Conservation (phyloP, 148 eudicot genomes). For the Chenopodium berlandieri region DNA sequence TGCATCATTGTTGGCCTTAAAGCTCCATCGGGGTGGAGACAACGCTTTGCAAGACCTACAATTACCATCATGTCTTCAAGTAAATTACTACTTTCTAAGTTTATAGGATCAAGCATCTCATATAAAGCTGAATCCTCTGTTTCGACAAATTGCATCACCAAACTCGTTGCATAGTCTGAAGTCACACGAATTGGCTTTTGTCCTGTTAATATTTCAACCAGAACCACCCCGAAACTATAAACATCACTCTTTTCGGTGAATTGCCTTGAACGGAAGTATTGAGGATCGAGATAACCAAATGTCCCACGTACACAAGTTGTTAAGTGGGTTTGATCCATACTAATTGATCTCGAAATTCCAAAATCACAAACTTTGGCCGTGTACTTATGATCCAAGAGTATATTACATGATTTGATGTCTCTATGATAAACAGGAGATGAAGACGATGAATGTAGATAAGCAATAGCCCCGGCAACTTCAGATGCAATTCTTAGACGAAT, state of each 20-base stretch:
- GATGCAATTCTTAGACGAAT: not conserved
- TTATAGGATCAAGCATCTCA: no score
- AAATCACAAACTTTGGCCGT: not conserved
- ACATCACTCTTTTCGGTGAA: no score
- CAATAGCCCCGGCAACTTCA: not conserved
- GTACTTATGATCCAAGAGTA: not conserved
- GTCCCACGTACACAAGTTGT: not conserved
- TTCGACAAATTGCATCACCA: not conserved
- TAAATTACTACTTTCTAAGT: no score
- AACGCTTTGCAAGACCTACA: not conserved
- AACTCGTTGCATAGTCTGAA: not conserved
- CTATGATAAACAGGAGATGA: not conserved
- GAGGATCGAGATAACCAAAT: not conserved
- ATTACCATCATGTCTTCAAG: slow-evolving; percentile 1
- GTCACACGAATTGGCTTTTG: not conserved
- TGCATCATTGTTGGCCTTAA: slow-evolving; percentile 18
- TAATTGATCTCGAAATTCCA: not conserved
- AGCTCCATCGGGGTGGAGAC: not conserved
- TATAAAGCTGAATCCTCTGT: no score
- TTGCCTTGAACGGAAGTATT: not conserved
- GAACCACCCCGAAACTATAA: not conserved
- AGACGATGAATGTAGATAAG: not conserved
- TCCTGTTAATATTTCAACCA: not conserved
- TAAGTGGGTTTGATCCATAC: not conserved
- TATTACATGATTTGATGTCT: not conserved